Base-by-base conservation (phyloP, 192 early-diverging fungal species). In the Coemansia sp. region DNA sequence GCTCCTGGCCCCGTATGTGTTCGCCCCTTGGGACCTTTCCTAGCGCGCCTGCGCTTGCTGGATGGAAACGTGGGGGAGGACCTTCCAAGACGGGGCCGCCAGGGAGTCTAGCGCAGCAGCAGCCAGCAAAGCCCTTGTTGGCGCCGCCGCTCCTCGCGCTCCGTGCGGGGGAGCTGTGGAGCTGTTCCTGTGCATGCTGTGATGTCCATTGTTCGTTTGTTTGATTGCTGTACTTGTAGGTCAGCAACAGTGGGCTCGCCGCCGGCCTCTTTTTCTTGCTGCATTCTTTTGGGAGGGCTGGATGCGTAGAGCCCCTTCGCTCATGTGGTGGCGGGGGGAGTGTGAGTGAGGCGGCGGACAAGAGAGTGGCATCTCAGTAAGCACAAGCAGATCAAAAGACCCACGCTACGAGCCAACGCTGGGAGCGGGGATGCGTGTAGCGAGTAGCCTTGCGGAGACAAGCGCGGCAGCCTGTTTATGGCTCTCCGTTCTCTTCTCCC, bases 361-460 rank as follows among this genome's bases (percentile, higher is more conserved):
- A 41, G 51, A 1, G 10, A 26, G 21, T 9, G 51, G 3, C 23
- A 23, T 23, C 23, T 6, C 51, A 26, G 51, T 26, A 26, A 21
- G 12, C 16, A 21, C 24, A 26, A 23, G 12, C 23, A 26, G 24
- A 53, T 12, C 23, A 53, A 53, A 53, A 53, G 51, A 53, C 21
- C 7, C 24, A 26, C 51, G 51, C 51, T 53, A 53, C 14, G 51
- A 21, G 51, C 51, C 51, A 53, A 53, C 51, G 51, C 23, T 16
- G 24, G 23, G 24, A 7, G 51, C 51, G 24, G 51, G 30, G 24
- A 26, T 53, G 51, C 23, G 51, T 53, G 51, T 26, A 26, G 9
- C 51, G 24, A 53, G 51, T 53, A 53, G 51, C 51, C 51, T 53
- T 53, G 51, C 51, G 10, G 24, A 26, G 51, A 30, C 44, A 46